These are phyloP conservation scores for Dipteronia dyeriana DNA, from an alignment of 345 rosid species.

Conservation along the genomic window DNA sequence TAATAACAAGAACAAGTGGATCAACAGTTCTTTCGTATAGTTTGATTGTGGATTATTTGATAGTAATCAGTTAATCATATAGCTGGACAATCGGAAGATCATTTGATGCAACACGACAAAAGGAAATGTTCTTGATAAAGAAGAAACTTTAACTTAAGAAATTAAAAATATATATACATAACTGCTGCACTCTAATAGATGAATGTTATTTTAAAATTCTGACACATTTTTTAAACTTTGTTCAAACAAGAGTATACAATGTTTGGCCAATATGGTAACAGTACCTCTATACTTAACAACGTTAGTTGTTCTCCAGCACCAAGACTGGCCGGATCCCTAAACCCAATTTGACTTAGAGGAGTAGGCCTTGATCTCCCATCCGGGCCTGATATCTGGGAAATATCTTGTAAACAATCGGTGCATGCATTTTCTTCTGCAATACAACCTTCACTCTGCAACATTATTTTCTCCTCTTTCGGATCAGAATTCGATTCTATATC, in stretches of 20 bases:
- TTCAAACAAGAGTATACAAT: background rate
- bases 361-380: constrained; percentile 68
- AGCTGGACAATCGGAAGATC: background rate
- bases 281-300: constrained; percentile 87
- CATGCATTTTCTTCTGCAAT: constrained; percentile 29
- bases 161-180: too few species aligned
- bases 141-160: background rate
- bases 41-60: background rate
- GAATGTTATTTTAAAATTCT: too few species aligned
- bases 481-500: constrained; percentile 32
- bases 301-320: constrained; percentile 97
- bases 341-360: constrained; percentile 94
- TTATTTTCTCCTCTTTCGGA: constrained; percentile 22
- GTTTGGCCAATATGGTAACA: constrained; percentile 4
- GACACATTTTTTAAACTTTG: background rate
- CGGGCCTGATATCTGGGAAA: constrained; percentile 94
- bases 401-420: constrained; percentile 44
- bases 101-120: background rate
- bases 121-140: background rate
- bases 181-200: too few species aligned
- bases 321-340: constrained; percentile 91
- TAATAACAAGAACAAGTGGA: background rate
- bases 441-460: constrained; percentile 40
- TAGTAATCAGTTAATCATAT: background rate
- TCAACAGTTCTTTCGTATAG: background rate